Base-by-base conservation (phyloP, 352 stramenopile genomes). In the Phytopythium boreale region DNA sequence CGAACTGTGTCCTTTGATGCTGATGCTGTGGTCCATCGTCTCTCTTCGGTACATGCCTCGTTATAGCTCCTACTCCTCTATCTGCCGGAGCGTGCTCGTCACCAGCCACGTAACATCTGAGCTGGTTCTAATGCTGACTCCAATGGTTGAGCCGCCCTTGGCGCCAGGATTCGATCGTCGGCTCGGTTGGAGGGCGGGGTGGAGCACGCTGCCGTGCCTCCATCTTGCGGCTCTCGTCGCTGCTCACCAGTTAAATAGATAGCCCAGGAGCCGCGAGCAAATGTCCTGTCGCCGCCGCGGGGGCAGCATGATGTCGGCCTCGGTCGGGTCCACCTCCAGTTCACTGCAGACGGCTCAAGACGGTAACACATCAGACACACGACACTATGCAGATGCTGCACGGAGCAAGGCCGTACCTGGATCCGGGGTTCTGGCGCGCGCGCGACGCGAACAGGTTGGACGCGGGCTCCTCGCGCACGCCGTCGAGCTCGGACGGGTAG, bases 191-290 rank as follows among this genome's bases (percentile, higher is more conserved):
- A 36, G 31, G 31, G 3, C 8, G 31, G 31, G 31, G 31, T 36
- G 31, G 31, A 36, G 31, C 31, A 8, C 31, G 31, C 31, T 36
- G 31, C 31, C 31, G 31, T 36, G 31, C 8, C 4, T 36, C 31
- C 4, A 36, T 36, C 31, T 36, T 36, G 31, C 31, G 31, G 31
- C 4, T 3, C 31, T 36, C 8, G 31, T 8, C 31, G 31, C 31
- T 8, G 61, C 26, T 82, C 66, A 93, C 83, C 84, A 89, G 57
- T 92, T 92, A 87, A 95, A 95, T 82, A 95, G 71, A 73, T 89
- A 95, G 66, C 72, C 80, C 56, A 93, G 68, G 61, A 95, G 63
- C 14, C 86, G 80, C 49, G 86, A 95, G 79, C 86, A 95, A 72
- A 95, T 72, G 63, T 95, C 80, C 64, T 88, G 74, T 29, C 67